Percentiles rank a stretch among this genome's conserved stretches.
Evolutionary conservation across 2,329 filamentous ascomycete genomes (phyloP).

Genomic region (Pseudocercospora macadamiae): DNA sequence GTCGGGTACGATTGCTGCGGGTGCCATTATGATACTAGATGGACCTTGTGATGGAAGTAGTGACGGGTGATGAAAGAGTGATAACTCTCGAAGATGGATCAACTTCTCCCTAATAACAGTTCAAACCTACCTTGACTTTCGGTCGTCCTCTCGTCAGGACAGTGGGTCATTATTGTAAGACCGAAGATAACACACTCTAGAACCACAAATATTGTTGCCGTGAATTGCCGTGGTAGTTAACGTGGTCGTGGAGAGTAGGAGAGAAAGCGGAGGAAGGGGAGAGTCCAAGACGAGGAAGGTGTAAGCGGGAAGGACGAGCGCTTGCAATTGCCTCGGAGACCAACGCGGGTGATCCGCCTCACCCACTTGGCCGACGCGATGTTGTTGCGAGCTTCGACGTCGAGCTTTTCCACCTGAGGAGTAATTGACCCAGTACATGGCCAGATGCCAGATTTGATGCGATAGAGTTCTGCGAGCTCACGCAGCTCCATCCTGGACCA

Average conservation of each 20-base stretch:
- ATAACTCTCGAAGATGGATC: background rate
- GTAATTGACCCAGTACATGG: conserved; percentile 2
- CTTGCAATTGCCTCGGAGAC: conserved; percentile 20
- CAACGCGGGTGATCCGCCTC: conserved; percentile 7
- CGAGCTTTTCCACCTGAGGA: conserved; percentile 8
- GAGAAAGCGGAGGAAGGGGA: conserved; percentile 5
- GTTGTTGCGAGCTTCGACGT: conserved; percentile 5
- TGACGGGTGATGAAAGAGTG: background rate
- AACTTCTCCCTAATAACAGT: background rate
- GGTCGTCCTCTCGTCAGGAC: background rate
- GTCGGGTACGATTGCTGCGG: conserved; percentile 30
- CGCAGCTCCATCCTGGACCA: background rate
- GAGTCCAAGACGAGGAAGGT: background rate
- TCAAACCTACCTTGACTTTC: background rate
- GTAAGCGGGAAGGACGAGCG: no score
- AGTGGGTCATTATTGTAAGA: background rate
- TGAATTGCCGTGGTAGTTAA: background rate
- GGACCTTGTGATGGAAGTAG: background rate
- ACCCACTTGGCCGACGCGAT: conserved; percentile 11
- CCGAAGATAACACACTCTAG: conserved; percentile 1
- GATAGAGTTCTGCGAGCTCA: conserved; percentile 24
- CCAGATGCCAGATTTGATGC: conserved; percentile 16
- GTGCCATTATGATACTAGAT: conserved; percentile 23
- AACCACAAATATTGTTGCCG: background rate
- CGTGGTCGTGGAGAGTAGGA: background rate